These are phyloP conservation scores for Fusarium algeriense DNA, from an alignment of 2,329 filamentous ascomycete genomes.

Conservation along the genomic window DNA sequence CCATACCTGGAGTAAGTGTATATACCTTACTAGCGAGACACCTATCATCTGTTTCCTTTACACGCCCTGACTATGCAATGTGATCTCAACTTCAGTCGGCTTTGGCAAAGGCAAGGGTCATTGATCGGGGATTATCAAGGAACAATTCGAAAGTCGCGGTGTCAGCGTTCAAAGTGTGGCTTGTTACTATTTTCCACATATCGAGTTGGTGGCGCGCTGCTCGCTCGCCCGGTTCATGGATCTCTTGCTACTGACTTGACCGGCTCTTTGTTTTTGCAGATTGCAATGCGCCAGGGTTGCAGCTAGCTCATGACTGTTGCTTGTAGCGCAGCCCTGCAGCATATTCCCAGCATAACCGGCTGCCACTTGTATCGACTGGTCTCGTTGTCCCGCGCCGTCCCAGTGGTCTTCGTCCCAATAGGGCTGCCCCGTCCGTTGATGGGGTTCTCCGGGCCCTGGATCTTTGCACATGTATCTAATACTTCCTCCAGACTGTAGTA, in stretches of 20 bases:
- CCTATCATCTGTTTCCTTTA: slow-evolving; percentile 1
- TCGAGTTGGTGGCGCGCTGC: slow-evolving; percentile 37
- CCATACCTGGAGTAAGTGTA: slow-evolving; percentile 1
- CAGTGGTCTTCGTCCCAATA: slow-evolving; percentile 39
- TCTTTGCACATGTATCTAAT: slow-evolving; percentile 42
- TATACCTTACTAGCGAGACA: slow-evolving; percentile 24
- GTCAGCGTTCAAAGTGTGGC: slow-evolving; percentile 31
- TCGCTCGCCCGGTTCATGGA: slow-evolving; percentile 21
- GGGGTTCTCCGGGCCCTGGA: slow-evolving; percentile 35
- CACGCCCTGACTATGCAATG: slow-evolving; percentile 23
- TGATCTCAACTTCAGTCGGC: slow-evolving; percentile 31
- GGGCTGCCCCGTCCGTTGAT: slow-evolving; percentile 41
- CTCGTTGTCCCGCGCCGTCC: slow-evolving; percentile 28
- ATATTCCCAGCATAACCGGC: slow-evolving; percentile 22
- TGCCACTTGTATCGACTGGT: slow-evolving; percentile 35
- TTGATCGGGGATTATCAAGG: slow-evolving; percentile 15
- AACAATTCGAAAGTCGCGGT: slow-evolving; percentile 20
- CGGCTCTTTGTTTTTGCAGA: slow-evolving; percentile 35
- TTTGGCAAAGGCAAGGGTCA: slow-evolving; percentile 22
- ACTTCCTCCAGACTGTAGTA: slow-evolving; percentile 36
- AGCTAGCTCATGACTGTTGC: slow-evolving; percentile 32
- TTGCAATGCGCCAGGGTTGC: slow-evolving; percentile 27
- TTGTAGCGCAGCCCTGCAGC: slow-evolving; percentile 41
- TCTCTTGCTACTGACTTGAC: slow-evolving; percentile 18
- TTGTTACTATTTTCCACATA: slow-evolving; percentile 32